phyloP scores from a whole-genome alignment of 495 filamentous ascomycete species.

The Xylaria curta region DNA sequence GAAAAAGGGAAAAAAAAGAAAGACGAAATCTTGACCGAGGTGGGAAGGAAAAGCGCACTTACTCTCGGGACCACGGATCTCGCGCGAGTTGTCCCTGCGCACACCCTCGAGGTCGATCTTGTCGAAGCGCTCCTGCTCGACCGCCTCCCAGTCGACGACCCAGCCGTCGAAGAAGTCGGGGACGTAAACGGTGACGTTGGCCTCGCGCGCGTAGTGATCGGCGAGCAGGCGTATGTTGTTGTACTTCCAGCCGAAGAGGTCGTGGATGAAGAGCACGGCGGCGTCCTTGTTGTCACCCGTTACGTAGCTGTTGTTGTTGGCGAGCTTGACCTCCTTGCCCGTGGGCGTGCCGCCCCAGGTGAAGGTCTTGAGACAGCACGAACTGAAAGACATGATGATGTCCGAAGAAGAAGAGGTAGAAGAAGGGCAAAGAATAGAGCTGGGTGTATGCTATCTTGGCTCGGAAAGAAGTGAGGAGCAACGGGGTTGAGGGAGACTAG shows the following conservation, averaged over 20 bases:
- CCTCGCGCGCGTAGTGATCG: constrained; percentile 61
- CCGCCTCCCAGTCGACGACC: constrained; percentile 38
- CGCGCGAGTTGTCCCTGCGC: constrained; percentile 50
- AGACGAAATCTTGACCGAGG: no score
- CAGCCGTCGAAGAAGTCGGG: constrained; percentile 62
- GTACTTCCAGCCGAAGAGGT: constrained; percentile 66
- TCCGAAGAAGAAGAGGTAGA: not conserved
- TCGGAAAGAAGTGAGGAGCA: not conserved
- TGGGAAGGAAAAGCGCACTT: not conserved
- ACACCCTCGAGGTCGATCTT: constrained; percentile 8
- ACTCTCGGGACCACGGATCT: constrained; percentile 57
- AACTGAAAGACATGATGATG: constrained; percentile 36
- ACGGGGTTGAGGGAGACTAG: not conserved
- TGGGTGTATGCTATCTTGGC: not conserved
- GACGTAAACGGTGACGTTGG: constrained; percentile 58
- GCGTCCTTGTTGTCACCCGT: constrained; percentile 51
- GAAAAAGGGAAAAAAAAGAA: no score
- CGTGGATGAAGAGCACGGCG: constrained; percentile 62
- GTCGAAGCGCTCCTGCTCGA: constrained; percentile 38
- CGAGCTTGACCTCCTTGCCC: constrained; percentile 47
- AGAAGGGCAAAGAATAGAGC: no score
- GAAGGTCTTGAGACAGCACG: constrained; percentile 51
- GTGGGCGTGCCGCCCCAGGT: constrained; percentile 55
- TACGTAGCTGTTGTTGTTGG: constrained; percentile 48
- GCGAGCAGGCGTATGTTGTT: constrained; percentile 62